Evolutionary conservation across 345 rosid species (phyloP).

Genomic region (Eucalyptus camaldulensis): DNA sequence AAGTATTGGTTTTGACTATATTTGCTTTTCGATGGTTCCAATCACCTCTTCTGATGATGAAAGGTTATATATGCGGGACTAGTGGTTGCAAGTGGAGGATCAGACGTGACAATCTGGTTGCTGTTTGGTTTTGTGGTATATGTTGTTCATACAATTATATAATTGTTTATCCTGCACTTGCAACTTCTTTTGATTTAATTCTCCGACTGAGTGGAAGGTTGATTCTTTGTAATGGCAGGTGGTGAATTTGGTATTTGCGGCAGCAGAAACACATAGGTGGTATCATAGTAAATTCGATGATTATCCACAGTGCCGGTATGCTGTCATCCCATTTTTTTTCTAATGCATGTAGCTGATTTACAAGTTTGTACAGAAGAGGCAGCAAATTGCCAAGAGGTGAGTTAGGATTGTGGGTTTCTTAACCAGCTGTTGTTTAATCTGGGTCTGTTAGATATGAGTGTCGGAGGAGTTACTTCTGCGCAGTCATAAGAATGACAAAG

Average conservation of each 20-base stretch:
- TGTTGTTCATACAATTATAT: not conserved
- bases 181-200: not conserved
- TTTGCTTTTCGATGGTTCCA: not conserved
- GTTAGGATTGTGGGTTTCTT: not conserved
- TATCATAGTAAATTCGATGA: constrained; percentile 46
- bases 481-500: not conserved
- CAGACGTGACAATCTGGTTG: constrained; percentile 49
- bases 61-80: constrained; percentile 63
- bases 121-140: constrained; percentile 55
- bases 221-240: constrained; percentile 27
- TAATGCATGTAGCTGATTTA: not conserved
- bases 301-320: constrained; percentile 37
- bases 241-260: constrained; percentile 46
- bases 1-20: not conserved
- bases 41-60: not conserved
- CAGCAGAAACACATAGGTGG: constrained; percentile 73
- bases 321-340: constrained; percentile 35
- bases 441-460: not conserved
- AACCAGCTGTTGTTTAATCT: not conserved
- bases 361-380: not conserved
- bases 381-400: not conserved
- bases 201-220: not conserved
- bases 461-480: not conserved
- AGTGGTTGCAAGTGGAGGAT: constrained; percentile 62
- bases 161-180: too few relatives aligned